phyloP scores from a whole-genome alignment of 2,329 filamentous ascomycete species.

The Alternaria consortialis region DNA sequence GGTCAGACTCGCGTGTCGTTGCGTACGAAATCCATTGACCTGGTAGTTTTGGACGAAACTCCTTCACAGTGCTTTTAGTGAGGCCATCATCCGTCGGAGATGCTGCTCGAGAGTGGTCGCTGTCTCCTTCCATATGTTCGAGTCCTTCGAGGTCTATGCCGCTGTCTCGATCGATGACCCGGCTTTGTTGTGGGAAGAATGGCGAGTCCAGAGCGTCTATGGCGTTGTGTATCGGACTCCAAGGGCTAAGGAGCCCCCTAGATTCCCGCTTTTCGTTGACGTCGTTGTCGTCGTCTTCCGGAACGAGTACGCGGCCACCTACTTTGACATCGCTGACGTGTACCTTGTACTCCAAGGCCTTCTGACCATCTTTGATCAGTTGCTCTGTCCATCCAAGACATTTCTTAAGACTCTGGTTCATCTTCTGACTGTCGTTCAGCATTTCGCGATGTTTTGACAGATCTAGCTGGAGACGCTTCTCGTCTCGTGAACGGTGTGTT shows the following conservation, averaged over 20 bases:
- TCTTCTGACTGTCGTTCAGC: conserved; percentile 88
- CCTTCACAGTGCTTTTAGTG: conserved; percentile 12
- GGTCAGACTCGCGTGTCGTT: conserved; percentile 1
- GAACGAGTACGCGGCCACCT: conserved; percentile 78
- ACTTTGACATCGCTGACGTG: conserved; percentile 80
- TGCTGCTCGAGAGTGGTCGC: conserved; percentile 5
- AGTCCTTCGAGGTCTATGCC: conserved; percentile 47
- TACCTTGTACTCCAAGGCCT: conserved; percentile 85
- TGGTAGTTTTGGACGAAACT: conserved; percentile 19
- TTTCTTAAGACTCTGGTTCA: conserved; percentile 91
- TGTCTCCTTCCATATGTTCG: conserved; percentile 29
- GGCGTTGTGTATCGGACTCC: conserved; percentile 44
- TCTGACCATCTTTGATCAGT: conserved; percentile 86
- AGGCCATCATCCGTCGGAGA: conserved; percentile 1
- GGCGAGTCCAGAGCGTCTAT: conserved; percentile 31
- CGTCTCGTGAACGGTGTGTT: conserved; percentile 74
- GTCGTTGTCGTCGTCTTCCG: conserved; percentile 71
- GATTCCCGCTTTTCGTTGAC: conserved; percentile 28
- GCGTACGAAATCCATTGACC: conserved; percentile 21
- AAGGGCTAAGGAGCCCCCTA: conserved; percentile 48
- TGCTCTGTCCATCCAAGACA: conserved; percentile 91
- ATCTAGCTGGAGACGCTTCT: conserved; percentile 84
- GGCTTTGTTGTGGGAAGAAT: conserved; percentile 26
- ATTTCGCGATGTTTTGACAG: conserved; percentile 88
- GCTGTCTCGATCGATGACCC: conserved; percentile 50